Conservation (phyloP, 352 stramenopile species). For the Phytophthora megakarya region DNA sequence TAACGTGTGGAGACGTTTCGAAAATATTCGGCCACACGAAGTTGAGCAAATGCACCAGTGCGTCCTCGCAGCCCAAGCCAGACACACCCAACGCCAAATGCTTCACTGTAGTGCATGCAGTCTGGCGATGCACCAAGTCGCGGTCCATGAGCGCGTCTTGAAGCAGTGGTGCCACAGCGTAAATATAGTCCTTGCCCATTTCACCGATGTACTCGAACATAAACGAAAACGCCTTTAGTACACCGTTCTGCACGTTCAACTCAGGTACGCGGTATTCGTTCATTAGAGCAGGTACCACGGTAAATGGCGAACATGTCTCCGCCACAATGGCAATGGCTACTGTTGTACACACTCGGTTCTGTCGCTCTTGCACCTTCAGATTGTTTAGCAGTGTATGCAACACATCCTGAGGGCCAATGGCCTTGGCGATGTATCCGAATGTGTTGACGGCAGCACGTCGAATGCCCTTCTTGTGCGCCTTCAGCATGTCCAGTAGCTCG, state of each 20-base stretch:
- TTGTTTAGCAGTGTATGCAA: constrained; percentile 99
- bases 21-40: constrained; percentile 99
- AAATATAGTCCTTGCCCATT: constrained; percentile 99
- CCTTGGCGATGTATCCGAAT: constrained; percentile 99
- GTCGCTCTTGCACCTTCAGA: constrained; percentile 98
- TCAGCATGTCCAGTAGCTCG: constrained; percentile 99
- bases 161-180: constrained; percentile 97
- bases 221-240: constrained; percentile 99
- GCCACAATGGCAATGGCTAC: constrained; percentile 99
- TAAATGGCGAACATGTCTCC: constrained; percentile 99
- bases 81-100: constrained; percentile 97
- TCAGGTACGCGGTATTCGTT: constrained; percentile 99
- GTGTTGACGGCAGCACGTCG: constrained; percentile 98
- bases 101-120: constrained; percentile 97
- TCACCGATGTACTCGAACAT: constrained; percentile 99
- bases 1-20: constrained; percentile 98
- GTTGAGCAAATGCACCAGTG: constrained; percentile 98
- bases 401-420: constrained; percentile 99
- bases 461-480: constrained; percentile 99
- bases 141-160: constrained; percentile 99
- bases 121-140: constrained; percentile 98
- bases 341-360: constrained; percentile 99
- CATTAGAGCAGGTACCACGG: constrained; percentile 98
- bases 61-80: constrained; percentile 98
- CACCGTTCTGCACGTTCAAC: constrained; percentile 99